Conservation (phyloP, 345 rosid genomes). For the Combretum micranthum region DNA sequence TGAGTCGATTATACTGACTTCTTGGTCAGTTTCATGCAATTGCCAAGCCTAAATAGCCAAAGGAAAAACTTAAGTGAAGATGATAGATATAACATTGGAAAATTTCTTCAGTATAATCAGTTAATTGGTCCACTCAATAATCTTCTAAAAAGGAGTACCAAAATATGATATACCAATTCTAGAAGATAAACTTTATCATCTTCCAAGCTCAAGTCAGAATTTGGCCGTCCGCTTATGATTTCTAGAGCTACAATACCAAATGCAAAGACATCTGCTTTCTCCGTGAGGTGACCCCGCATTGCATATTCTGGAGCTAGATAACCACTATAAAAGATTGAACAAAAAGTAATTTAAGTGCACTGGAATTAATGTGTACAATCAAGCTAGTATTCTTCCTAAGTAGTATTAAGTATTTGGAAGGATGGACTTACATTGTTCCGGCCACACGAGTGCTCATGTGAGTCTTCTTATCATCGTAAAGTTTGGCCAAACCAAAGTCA, state of each 20-base stretch:
- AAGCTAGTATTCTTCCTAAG: not conserved
- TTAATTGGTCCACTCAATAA: no score
- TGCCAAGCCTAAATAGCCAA: conserved; percentile 46
- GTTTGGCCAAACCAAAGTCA: conserved; percentile 58
- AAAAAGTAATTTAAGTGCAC: not conserved
- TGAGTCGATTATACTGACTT: conserved; percentile 34
- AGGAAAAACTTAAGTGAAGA: not conserved
- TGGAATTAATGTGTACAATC: not conserved
- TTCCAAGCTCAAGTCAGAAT: no score
- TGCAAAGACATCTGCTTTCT: no score
- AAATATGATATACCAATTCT: conserved; percentile 44
- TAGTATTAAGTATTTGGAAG: not conserved
- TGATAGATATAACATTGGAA: no score
- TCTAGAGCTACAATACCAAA: no score
- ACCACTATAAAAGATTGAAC: conserved; percentile 1
- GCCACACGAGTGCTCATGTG: conserved; percentile 57
- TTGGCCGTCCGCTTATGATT: no score
- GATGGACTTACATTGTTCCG: conserved; percentile 48
- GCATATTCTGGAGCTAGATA: no score
- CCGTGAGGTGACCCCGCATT: no score
- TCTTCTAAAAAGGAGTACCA: not conserved
- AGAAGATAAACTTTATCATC: conserved; percentile 62
- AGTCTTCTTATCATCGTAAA: conserved; percentile 48
- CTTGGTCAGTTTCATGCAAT: conserved; percentile 33
- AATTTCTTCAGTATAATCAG: not conserved